Conservation (phyloP, 805 yeast genomes). For the Candida awuae region DNA sequence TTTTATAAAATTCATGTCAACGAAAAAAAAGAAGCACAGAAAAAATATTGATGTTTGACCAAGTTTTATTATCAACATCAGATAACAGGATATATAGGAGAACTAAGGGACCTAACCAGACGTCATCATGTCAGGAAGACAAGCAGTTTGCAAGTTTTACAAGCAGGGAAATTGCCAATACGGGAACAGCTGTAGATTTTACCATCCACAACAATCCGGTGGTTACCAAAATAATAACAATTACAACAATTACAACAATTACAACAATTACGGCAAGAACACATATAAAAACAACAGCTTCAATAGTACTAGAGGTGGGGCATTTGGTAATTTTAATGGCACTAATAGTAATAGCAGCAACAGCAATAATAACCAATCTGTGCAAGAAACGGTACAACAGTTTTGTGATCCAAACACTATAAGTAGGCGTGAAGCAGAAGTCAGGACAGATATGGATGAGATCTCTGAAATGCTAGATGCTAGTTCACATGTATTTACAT, state of each 20-base stretch:
- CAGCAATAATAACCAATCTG: background rate
- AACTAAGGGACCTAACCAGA: too few species aligned
- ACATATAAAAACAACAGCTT: constrained; percentile 1
- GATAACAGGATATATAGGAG: too few species aligned
- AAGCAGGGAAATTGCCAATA: constrained; percentile 34
- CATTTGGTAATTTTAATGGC: background rate
- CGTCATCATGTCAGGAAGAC: constrained; percentile 16
- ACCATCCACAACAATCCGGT: constrained; percentile 28
- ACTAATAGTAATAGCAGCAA: too few species aligned
- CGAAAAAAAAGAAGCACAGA: too few species aligned
- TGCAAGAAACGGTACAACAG: constrained; percentile 3
- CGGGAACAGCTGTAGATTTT: constrained; percentile 37
- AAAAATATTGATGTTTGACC: too few species aligned
- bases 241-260: constrained; percentile 6
- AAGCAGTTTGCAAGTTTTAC: constrained; percentile 36
- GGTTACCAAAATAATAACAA: constrained; percentile 6
- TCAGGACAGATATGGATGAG: constrained; percentile 23
- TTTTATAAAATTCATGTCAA: too few species aligned
- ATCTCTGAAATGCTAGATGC: constrained; percentile 4
- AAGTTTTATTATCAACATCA: too few species aligned
- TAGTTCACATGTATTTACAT: constrained; percentile 31
- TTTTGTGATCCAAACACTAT: constrained; percentile 6
- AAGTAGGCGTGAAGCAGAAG: constrained; percentile 11
- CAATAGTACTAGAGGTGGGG: too few species aligned
- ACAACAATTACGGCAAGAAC: constrained; percentile 1